Conservation (phyloP, 1,284 basidiomycete species). For the Peniophora sp. region DNA sequence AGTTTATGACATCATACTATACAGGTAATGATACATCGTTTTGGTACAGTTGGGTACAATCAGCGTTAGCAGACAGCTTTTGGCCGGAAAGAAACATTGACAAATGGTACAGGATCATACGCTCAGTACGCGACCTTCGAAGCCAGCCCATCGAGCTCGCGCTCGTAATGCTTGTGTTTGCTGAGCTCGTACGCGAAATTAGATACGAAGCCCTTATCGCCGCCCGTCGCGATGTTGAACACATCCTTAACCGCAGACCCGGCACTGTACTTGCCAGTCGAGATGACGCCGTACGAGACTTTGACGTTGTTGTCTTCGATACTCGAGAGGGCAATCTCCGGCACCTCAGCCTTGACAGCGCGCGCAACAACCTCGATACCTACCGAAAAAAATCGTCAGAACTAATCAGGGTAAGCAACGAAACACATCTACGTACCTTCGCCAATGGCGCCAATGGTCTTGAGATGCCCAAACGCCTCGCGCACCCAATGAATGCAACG, state of each 20-base stretch:
- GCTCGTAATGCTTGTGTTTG: slow-evolving; percentile 53
- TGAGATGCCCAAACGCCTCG: slow-evolving; percentile 76
- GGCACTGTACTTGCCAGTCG: slow-evolving; percentile 39
- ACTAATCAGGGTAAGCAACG: too few relatives aligned
- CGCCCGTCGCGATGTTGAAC: slow-evolving; percentile 32
- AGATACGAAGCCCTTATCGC: slow-evolving; percentile 40
- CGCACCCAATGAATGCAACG: slow-evolving; percentile 63
- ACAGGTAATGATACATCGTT: too few relatives aligned
- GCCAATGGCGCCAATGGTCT: slow-evolving; percentile 69
- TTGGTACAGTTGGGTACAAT: too few relatives aligned
- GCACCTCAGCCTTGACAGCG: neutral
- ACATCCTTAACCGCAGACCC: slow-evolving; percentile 32
- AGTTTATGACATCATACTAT: too few relatives aligned
- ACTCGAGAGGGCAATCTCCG: neutral
- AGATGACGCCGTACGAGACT: slow-evolving; percentile 54
- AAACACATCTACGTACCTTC: slow-evolving; percentile 43
- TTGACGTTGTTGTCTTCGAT: slow-evolving; percentile 31
- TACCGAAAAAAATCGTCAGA: too few relatives aligned
- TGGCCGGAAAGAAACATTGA: too few relatives aligned
- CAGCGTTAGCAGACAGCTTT: too few relatives aligned
- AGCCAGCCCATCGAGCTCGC: slow-evolving; percentile 51
- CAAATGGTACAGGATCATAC: too few relatives aligned
- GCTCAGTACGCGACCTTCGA: slow-evolving; percentile 45
- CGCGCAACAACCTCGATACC: slow-evolving; percentile 14
- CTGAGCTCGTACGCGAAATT: slow-evolving; percentile 57